phyloP scores from a whole-genome alignment of 768 basidiomycete genomes.

The Boletellus sp. region DNA sequence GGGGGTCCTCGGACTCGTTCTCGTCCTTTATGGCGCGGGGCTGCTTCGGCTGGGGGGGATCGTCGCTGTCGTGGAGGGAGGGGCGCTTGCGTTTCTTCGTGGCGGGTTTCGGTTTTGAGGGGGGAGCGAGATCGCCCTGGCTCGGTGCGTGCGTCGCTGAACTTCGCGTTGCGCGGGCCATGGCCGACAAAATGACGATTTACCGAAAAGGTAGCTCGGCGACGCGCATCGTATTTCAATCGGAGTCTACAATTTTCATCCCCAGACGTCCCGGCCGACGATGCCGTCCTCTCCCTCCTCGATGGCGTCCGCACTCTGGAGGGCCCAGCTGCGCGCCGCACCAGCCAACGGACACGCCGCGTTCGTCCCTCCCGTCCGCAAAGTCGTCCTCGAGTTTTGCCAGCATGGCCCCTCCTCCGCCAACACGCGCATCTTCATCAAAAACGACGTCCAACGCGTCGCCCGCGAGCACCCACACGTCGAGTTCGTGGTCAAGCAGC shows the following conservation, averaged over 20 bases:
- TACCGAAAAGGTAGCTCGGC: constrained; percentile 8
- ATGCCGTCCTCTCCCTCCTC: constrained; percentile 1
- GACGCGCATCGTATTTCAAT: constrained; percentile 15
- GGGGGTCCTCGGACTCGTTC: constrained; percentile 16
- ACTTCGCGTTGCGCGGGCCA: constrained; percentile 75
- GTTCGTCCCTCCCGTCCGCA: constrained; percentile 76
- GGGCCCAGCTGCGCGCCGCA: constrained; percentile 49
- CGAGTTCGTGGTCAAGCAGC: constrained; percentile 77
- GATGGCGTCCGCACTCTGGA: constrained; percentile 41
- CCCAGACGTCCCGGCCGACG: constrained; percentile 23
- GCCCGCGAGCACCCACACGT: constrained; percentile 77
- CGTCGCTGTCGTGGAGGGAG: constrained; percentile 42
- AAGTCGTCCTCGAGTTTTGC: constrained; percentile 87
- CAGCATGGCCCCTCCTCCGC: constrained; percentile 76
- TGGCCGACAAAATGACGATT: constrained; percentile 33
- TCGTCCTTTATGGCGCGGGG: constrained; percentile 39
- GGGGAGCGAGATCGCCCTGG: constrained; percentile 32
- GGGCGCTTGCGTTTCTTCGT: constrained; percentile 70
- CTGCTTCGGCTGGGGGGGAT: constrained; percentile 49
- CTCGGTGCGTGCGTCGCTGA: constrained; percentile 42
- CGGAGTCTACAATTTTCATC: constrained; percentile 21
- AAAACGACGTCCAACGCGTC: constrained; percentile 56
- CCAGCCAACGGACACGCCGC: constrained; percentile 73
- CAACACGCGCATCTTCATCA: constrained; percentile 66
- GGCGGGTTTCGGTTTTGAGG: constrained; percentile 27